phyloP scores from a whole-genome alignment of 1,284 basidiomycete species.

The Meira nashicola region DNA sequence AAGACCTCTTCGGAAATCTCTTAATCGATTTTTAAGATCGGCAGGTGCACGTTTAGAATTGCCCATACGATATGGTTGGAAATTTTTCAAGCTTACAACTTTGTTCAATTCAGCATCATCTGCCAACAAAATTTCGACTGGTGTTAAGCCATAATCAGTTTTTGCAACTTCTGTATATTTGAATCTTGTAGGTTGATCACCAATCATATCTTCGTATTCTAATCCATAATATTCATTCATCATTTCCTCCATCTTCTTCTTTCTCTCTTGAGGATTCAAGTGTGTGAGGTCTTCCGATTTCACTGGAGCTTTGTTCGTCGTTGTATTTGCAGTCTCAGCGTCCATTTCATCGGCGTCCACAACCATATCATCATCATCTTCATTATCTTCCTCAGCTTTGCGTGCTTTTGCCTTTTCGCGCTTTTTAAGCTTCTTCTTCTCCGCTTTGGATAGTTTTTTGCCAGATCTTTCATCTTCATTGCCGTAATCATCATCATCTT shows the following conservation, averaged over 20 bases:
- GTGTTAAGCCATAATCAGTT: conserved; percentile 68
- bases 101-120: conserved; percentile 89
- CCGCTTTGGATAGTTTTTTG: conserved; percentile 67
- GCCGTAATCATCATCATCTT: conserved; percentile 16
- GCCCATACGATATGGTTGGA: conserved; percentile 47
- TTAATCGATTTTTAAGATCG: conserved; percentile 11
- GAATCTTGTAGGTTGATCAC: conserved; percentile 85
- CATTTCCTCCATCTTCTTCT: conserved; percentile 58
- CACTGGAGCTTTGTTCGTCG: too few relatives aligned
- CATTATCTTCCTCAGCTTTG: neutral
- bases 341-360: conserved; percentile 23
- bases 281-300: neutral
- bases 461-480: conserved; percentile 29
- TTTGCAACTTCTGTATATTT: conserved; percentile 74
- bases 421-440: conserved; percentile 63
- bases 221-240: conserved; percentile 84
- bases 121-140: conserved; percentile 84
- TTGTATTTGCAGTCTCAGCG: conserved; percentile 17
- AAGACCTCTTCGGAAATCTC: conserved; percentile 14
- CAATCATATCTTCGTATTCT: conserved; percentile 94
- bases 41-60: conserved; percentile 4
- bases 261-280: conserved; percentile 8
- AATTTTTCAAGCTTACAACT: conserved; percentile 78
- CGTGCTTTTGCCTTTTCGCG: conserved; percentile 14
- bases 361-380: neutral